Evolutionary conservation across 805 yeast species (phyloP), one percentile per base, ranked within the genome.

Genomic region (Komagataella pastoris): DNA sequence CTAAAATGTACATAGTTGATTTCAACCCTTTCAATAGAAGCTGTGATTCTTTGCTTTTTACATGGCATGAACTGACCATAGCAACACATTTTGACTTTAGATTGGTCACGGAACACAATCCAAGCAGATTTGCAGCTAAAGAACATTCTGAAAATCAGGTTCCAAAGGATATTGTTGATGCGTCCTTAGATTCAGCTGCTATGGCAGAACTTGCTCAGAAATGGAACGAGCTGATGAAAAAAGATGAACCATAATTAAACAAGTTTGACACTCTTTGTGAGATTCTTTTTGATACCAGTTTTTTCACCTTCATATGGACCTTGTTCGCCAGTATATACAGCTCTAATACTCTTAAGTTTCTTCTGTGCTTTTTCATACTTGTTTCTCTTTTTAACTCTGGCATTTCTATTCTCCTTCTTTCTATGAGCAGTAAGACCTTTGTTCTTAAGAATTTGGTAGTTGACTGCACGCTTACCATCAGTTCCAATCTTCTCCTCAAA

Each of bases 301-400:
- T 80, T 77, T 67, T 93, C 99, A 69, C 99, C 99, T 56, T 77
- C 83, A 66, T 93, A 93, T 2, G 96, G 83, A 56, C 88, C 85
- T 55, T 79, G 73, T 50, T 79, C 87, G 49, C 74, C 74, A 59
- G 83, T 77, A 74, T 84, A 89, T n/a, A 89, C 97, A 51, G 87
- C 88, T 67, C 96, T 84, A 57, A 87, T 85, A 51, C 96, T 85
- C 63, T 83, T 82, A 68, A 93, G 83, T 67, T 88, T 88, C 88
- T 88, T 91, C 73, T 88, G 82, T 24, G 99, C 99, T 65, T 79
- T 76, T 57, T 88, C 98, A 73, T 86, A 93, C 80, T 88, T 88
- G 81, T 83, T 87, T 76, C 99, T 85, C 95, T 91, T 93, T 77
- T 93, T 93, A 61, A 93, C 98, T 71, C 99, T 84, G 47, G 98